phyloP scores from a whole-genome alignment of 768 basidiomycete species.

The Coprinellus micaceus region DNA sequence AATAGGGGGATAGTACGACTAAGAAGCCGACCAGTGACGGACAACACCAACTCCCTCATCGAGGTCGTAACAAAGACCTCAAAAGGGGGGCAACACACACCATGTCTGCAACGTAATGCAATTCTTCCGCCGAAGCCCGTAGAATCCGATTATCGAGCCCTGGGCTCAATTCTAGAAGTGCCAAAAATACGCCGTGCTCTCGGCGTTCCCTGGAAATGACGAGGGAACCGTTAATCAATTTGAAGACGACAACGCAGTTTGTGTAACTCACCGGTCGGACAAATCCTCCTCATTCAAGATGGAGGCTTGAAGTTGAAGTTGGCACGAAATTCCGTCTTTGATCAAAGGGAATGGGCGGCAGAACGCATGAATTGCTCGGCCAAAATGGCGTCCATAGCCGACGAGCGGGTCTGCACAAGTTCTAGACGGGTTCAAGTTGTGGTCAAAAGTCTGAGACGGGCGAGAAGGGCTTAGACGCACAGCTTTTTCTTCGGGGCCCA shows the following conservation, averaged over 20 bases:
- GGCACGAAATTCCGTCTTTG: neutral
- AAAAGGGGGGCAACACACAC: neutral
- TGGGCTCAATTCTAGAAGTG: neutral
- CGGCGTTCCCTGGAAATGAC: neutral
- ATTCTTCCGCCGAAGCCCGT: neutral
- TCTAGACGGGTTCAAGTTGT: too few relatives aligned
- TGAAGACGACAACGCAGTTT: too few relatives aligned
- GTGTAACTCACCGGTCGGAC: neutral
- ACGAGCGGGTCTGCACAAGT: neutral
- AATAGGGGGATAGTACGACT: too few relatives aligned
- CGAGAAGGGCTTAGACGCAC: too few relatives aligned
- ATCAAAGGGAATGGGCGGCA: neutral
- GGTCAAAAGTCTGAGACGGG: too few relatives aligned
- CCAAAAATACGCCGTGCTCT: neutral
- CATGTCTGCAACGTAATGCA: neutral
- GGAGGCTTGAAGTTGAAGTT: neutral
- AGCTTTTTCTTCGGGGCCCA: too few relatives aligned
- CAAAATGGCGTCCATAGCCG: neutral
- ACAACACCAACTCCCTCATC: too few relatives aligned
- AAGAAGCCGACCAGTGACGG: too few relatives aligned
- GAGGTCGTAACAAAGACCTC: too few relatives aligned
- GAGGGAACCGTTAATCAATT: neutral
- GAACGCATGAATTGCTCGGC: neutral
- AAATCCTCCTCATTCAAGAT: neutral
- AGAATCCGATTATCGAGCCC: neutral